A percentile compares a stretch with the other conserved stretches of the same genome.
phyloP scores from a whole-genome alignment of 108 stramenopile species.

The Nitzschia sp. region DNA sequence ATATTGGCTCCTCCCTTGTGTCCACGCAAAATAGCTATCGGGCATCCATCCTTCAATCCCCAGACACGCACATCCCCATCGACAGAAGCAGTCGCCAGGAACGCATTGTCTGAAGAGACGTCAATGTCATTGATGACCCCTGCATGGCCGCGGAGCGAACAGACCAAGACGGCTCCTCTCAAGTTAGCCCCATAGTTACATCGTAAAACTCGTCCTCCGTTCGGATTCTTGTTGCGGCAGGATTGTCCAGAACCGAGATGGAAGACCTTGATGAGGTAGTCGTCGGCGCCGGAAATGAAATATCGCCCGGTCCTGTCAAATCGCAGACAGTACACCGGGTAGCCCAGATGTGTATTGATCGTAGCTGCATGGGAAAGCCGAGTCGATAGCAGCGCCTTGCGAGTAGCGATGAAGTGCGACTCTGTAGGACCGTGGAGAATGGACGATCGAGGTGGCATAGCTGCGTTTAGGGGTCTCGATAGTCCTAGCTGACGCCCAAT shows the following conservation, averaged over 20 bases:
- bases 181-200: constrained; percentile 63
- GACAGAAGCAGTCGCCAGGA: constrained; percentile 88
- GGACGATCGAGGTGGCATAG: neutral
- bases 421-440: neutral
- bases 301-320: constrained; percentile 91
- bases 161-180: constrained; percentile 79
- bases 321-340: constrained; percentile 86
- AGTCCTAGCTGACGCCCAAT: constrained; percentile 36
- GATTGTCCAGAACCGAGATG: constrained; percentile 55
- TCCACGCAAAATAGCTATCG: constrained; percentile 82
- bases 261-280: constrained; percentile 91
- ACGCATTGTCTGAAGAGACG: constrained; percentile 87
- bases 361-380: constrained; percentile 78
- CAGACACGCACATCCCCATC: constrained; percentile 90
- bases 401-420: constrained; percentile 18
- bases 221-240: constrained; percentile 1
- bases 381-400: constrained; percentile 48
- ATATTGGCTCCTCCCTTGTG: constrained; percentile 82
- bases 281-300: constrained; percentile 95
- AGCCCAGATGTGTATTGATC: constrained; percentile 81
- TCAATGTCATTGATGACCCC: constrained; percentile 92
- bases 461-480: constrained; percentile 15
- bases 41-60: constrained; percentile 84
- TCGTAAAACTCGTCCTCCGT: constrained; percentile 20
- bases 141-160: constrained; percentile 90